Evolutionary conservation across 768 basidiomycete genomes (phyloP), one percentile per base, ranked within the genome.

Genomic region (Mycena floridula): DNA sequence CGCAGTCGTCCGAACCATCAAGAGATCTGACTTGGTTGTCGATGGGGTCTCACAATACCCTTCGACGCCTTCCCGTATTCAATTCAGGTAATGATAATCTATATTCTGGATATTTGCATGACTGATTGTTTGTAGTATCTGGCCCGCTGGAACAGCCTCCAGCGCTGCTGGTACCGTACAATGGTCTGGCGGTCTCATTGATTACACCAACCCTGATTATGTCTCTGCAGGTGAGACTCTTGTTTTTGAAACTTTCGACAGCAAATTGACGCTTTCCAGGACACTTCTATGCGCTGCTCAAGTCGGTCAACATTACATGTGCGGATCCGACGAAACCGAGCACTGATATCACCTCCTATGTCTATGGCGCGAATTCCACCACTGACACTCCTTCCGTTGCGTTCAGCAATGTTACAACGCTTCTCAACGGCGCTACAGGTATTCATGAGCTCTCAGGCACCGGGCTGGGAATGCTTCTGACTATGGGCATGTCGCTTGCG

Each of bases 161-260:
- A 72, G 69, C 26, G 69, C 87, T 7, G 62, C 66, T 39, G 90
- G 90, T 21, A 90, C 85, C 7, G 63, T 94, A 26, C 54, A 76
- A 45, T 94, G 90, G 89, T 73, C 81, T n/a, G 87, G 86, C 49
- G 89, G 81, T 64, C 39, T 87, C 77, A 88, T 90, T 63, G 67
- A 89, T 67, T 93, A 85, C 83, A 54, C 68, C 16, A 79, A 91
- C 59, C 77, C 85, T 24, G 89, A 92, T 61, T 92, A 89, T 60
- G 46, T 63, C 41, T 59, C 82, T 12, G 81, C 44, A 76, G n/a
- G n/a, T n/a, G n/a, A n/a, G n/a, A n/a, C n/a, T n/a, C n/a, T n/a
- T n/a, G n/a, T n/a, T n/a, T n/a, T n/a, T n/a, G n/a, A n/a, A n/a
- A n/a, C n/a, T n/a, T n/a, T n/a, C n/a, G n/a, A n/a, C n/a, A n/a